Evolutionary conservation across 495 filamentous ascomycete genomes (phyloP).

Genomic region (Recurvomyces mirabilis): DNA sequence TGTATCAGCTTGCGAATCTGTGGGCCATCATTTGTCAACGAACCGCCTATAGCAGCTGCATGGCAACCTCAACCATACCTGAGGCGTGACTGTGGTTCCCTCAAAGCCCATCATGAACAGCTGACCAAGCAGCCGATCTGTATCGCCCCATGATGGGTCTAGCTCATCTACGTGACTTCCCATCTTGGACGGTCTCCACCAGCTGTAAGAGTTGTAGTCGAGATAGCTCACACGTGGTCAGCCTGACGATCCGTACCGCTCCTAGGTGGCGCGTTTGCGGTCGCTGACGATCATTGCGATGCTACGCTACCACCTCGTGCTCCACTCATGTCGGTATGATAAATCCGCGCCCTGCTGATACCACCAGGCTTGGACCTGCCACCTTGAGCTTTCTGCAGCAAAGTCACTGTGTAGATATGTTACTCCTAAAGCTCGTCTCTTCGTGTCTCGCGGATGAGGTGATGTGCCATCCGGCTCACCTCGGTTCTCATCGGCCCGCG

Average conservation of each 20-base stretch:
- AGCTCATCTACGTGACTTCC: slow-evolving; percentile 37
- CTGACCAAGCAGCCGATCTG: slow-evolving; percentile 66
- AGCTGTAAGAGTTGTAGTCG: too few species aligned
- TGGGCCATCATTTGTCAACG: slow-evolving; percentile 25
- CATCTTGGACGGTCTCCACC: slow-evolving; percentile 6
- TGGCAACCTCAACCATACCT: not conserved
- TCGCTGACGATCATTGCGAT: not conserved
- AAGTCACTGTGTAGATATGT: too few species aligned
- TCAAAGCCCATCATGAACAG: slow-evolving; percentile 95
- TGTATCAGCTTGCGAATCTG: slow-evolving; percentile 77
- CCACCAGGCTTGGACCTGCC: too few species aligned
- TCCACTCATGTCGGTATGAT: not conserved
- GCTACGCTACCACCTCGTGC: not conserved
- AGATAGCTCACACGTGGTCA: too few species aligned
- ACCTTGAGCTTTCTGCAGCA: too few species aligned
- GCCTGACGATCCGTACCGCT: too few species aligned
- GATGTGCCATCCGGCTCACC: not conserved
- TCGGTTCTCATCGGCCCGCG: too few species aligned
- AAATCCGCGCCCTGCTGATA: too few species aligned
- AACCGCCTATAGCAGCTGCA: not conserved
- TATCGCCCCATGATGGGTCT: slow-evolving; percentile 60
- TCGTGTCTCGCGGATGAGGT: not conserved
- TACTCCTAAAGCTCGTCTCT: too few species aligned
- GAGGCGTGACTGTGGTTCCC: slow-evolving; percentile 63
- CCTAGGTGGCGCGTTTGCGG: not conserved